These are phyloP conservation scores for Asterella californica DNA, from an alignment of 225 moss, liverwort and hornwort genomes.

Conservation along the genomic window DNA sequence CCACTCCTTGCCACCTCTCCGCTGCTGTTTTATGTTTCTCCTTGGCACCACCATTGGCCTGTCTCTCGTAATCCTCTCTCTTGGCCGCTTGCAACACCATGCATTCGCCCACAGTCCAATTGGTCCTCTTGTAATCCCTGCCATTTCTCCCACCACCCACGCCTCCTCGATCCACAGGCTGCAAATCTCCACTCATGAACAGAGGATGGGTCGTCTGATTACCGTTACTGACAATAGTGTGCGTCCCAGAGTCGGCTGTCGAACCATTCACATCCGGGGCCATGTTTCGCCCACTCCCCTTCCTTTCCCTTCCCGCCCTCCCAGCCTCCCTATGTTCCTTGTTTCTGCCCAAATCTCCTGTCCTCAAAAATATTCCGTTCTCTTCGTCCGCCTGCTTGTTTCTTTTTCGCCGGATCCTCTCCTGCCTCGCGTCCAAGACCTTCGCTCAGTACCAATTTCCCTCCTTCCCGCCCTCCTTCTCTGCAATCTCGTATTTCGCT, in stretches of 20 bases:
- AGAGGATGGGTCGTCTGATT: slow-evolving; percentile 16
- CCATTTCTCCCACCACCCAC: slow-evolving; percentile 16
- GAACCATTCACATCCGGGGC: slow-evolving; percentile 39
- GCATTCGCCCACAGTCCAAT: slow-evolving; percentile 44
- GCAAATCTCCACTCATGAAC: slow-evolving; percentile 24
- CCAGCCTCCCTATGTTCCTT: slow-evolving; percentile 15
- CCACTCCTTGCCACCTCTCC: slow-evolving; percentile 45
- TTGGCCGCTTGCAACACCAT: slow-evolving; percentile 44
- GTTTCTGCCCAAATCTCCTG: background rate
- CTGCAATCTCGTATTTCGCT: slow-evolving; percentile 2
- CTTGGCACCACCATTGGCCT: slow-evolving; percentile 33
- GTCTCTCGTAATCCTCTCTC: slow-evolving; percentile 41
- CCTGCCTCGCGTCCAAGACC: background rate
- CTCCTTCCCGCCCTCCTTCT: slow-evolving; percentile 3
- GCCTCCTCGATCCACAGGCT: slow-evolving; percentile 18
- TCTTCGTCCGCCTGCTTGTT: background rate
- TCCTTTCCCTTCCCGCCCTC: background rate
- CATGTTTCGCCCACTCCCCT: slow-evolving; percentile 7
- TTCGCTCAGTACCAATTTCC: background rate
- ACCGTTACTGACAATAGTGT: slow-evolving; percentile 25
- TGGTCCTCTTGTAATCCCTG: slow-evolving; percentile 42
- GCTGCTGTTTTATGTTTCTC: slow-evolving; percentile 44
- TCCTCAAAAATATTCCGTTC: slow-evolving; percentile 2
- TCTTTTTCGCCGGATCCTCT: background rate
- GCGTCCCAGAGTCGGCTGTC: slow-evolving; percentile 38